phyloP scores from a whole-genome alignment of 2,329 filamentous ascomycete genomes.

The Huntiella moniliformis region DNA sequence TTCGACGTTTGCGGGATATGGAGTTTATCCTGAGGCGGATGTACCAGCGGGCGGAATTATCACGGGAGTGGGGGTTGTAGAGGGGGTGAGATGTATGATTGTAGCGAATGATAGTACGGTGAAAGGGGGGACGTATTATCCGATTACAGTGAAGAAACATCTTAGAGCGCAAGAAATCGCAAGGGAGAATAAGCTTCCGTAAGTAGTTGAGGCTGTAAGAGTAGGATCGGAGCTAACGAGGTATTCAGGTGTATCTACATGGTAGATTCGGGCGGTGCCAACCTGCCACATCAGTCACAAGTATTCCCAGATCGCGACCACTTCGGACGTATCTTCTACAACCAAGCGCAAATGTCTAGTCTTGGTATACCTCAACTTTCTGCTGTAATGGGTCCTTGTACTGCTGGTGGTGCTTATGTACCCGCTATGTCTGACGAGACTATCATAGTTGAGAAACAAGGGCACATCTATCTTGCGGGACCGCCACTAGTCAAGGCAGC shows the following conservation, averaged over 20 bases:
- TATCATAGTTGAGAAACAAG: constrained; percentile 88
- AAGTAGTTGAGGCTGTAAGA: constrained; percentile 16
- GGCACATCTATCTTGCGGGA: constrained; percentile 93
- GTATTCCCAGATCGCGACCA: constrained; percentile 92
- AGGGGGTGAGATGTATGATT: constrained; percentile 81
- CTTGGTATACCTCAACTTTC: constrained; percentile 81
- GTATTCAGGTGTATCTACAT: constrained; percentile 63
- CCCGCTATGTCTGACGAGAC: constrained; percentile 95
- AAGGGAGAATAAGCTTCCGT: constrained; percentile 62
- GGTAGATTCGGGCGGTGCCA: constrained; percentile 87
- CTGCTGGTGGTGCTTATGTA: constrained; percentile 86
- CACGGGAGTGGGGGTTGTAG: constrained; percentile 75
- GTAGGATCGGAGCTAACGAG: constrained; percentile 3
- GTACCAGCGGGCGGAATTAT: constrained; percentile 83
- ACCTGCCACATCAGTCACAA: constrained; percentile 84
- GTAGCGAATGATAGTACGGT: constrained; percentile 94
- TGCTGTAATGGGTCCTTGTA: constrained; percentile 95
- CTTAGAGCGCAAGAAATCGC: constrained; percentile 80
- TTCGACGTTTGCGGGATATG: constrained; percentile 75
- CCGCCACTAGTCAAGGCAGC: constrained; percentile 90
- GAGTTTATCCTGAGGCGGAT: constrained; percentile 70
- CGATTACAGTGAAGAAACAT: constrained; percentile 95
- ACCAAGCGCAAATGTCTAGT: constrained; percentile 85
- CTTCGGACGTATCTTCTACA: constrained; percentile 95
- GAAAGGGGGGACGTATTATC: constrained; percentile 93